Evolutionary conservation across 2,329 filamentous ascomycete genomes (phyloP).

Genomic region (Fusarium tricinctum): DNA sequence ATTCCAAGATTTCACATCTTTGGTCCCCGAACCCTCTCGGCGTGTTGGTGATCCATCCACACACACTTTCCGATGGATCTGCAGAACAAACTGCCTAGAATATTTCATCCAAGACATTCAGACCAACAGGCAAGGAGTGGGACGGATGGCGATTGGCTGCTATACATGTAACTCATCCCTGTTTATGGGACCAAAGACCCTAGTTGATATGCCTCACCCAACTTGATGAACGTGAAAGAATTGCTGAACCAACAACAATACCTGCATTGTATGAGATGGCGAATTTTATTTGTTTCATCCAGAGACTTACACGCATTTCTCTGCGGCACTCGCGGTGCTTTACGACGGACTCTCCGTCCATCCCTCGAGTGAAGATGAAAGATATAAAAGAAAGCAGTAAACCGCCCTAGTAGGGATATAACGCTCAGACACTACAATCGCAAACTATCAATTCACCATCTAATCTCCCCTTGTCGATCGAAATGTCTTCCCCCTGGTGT

Average conservation of each 20-base stretch:
- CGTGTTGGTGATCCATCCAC: background rate
- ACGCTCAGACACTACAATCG: conserved; percentile 39
- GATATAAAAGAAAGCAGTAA: conserved; percentile 26
- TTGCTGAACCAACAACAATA: background rate
- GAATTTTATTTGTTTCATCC: conserved; percentile 1
- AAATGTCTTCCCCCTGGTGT: conserved; percentile 41
- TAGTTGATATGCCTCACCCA: conserved; percentile 14
- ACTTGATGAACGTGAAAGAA: conserved; percentile 7
- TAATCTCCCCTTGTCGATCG: conserved; percentile 41
- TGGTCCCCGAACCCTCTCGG: background rate
- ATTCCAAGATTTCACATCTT: background rate
- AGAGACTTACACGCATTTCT: background rate
- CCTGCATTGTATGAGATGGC: background rate
- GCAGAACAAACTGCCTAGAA: background rate
- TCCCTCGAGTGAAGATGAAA: background rate
- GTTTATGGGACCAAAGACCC: conserved; percentile 16
- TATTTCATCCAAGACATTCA: background rate
- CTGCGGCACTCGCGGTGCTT: conserved; percentile 16
- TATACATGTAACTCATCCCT: conserved; percentile 13
- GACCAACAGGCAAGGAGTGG: background rate
- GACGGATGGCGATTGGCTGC: background rate
- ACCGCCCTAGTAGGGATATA: conserved; percentile 21
- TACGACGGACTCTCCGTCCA: background rate
- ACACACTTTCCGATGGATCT: conserved; percentile 22
- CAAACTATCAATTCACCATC: background rate